Evolutionary conservation across 106 monocot species (phyloP), one percentile per base, ranked within the genome.

Genomic region (Dioscorea alata): DNA sequence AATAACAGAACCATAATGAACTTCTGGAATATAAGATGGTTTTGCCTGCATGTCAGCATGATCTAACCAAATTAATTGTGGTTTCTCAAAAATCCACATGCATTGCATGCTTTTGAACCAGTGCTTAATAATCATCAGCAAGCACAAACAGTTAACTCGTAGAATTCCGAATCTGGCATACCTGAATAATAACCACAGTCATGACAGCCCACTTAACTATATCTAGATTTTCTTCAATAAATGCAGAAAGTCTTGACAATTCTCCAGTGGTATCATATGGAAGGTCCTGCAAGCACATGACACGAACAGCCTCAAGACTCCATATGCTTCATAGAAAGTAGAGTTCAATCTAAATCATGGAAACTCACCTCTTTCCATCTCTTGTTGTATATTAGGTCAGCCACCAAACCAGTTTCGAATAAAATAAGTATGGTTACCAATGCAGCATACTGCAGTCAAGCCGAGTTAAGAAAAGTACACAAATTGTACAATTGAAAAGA

Each of bases 231-330:
- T 73, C 67, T 72, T 82, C 71, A 59, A 89, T 63, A 80, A 89
- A 85, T 57, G 70, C 56, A 25, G 72, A 69, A 48, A 89, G 79
- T 57, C 52, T 77, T 65, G 68, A 62, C 50, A 89, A 65, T 71
- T 89, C 84, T 75, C 85, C 89, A 56, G 89, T 85, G 18, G 76
- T 71, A 61, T 89, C 89, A 71, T 72, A 49, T 17, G 89, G 89
- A 80, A 89, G 74, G 61, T 85, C 80, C 89, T 89, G 68, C 16
- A 25, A 60, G 53, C 50, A 28, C 9, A 35, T 35, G 12, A 17
- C 28, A 62, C 32, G 16, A 28, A 15, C 33, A 62, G 54, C 54
- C 5, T 18, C 61, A 62, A 16, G 31, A 13, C 32, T 12, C 13
- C 10, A 25, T 31, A 32, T 16, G 13, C 15, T 15, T 10, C 32